phyloP scores from a whole-genome alignment of 2,329 filamentous ascomycete species.

The Pyrenophora seminiperda region DNA sequence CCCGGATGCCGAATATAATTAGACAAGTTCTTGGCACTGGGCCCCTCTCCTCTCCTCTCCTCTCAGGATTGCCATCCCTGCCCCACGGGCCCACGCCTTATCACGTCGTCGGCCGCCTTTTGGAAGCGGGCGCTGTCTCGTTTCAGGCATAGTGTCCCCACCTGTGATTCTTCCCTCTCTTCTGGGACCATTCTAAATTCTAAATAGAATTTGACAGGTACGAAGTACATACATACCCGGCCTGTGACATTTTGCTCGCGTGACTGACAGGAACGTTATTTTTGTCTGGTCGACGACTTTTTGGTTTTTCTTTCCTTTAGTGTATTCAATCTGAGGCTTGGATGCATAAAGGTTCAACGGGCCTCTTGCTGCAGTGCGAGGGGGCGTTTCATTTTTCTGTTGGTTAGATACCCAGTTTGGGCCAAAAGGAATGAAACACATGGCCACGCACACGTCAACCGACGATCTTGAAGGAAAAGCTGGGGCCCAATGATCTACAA shows the following conservation, averaged over 20 bases:
- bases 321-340: too few species aligned
- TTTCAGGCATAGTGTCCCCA: slow-evolving; percentile 6
- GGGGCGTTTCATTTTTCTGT: too few species aligned
- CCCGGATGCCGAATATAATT: neutral
- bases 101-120: slow-evolving; percentile 17
- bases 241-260: neutral
- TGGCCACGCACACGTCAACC: slow-evolving; percentile 19
- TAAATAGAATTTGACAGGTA: neutral
- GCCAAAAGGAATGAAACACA: slow-evolving; percentile 5
- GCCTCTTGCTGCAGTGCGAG: too few species aligned
- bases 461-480: slow-evolving; percentile 10
- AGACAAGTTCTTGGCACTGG: slow-evolving; percentile 1
- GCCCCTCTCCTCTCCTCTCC: too few species aligned
- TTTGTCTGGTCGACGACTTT: neutral
- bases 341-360: too few species aligned
- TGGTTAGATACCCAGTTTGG: too few species aligned
- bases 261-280: too few species aligned
- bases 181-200: neutral
- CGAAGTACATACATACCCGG: neutral
- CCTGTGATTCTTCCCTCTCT: slow-evolving; percentile 1
- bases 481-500: slow-evolving; percentile 10
- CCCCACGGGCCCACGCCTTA: slow-evolving; percentile 14
- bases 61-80: slow-evolving; percentile 7
- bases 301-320: neutral
- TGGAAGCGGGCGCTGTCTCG: slow-evolving; percentile 8